Percentiles rank a stretch among this genome's conserved stretches.
Evolutionary conservation across 2,329 filamentous ascomycete species (phyloP).

Genomic region (Apiospora rasikravindrae): DNA sequence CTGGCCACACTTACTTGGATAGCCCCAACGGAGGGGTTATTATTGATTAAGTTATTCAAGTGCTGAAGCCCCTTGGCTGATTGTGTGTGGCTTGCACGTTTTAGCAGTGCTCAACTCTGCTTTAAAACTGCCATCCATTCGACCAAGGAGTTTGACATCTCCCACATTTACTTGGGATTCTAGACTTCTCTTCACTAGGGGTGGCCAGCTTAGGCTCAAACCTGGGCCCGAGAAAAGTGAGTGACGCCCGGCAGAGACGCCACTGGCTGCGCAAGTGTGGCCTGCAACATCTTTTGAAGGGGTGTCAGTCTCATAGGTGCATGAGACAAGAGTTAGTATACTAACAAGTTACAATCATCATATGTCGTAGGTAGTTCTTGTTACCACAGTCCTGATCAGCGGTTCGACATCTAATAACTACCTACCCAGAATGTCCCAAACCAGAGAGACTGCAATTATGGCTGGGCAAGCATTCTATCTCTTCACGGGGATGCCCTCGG

Average conservation of each 20-base stretch:
- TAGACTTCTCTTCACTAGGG: not conserved
- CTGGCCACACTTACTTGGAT: slow-evolving; percentile 1
- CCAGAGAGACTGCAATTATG: not conserved
- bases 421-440: not conserved
- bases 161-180: not conserved
- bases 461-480: not conserved
- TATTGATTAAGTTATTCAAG: not conserved
- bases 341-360: not conserved
- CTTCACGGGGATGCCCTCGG: slow-evolving; percentile 44
- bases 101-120: not conserved
- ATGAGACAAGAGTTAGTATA: not conserved
- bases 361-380: not conserved
- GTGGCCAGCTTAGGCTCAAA: not conserved
- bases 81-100: not conserved
- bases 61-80: slow-evolving; percentile 11
- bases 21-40: slow-evolving; percentile 22
- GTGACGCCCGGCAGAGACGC: not conserved
- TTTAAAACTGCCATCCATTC: not conserved
- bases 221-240: not conserved
- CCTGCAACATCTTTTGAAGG: not conserved
- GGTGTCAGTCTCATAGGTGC: not conserved
- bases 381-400: not conserved
- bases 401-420: not conserved
- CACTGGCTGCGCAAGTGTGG: not conserved
- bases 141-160: not conserved